phyloP scores from a whole-genome alignment of 495 filamentous ascomycete species.

The Chaetomium tenue region DNA sequence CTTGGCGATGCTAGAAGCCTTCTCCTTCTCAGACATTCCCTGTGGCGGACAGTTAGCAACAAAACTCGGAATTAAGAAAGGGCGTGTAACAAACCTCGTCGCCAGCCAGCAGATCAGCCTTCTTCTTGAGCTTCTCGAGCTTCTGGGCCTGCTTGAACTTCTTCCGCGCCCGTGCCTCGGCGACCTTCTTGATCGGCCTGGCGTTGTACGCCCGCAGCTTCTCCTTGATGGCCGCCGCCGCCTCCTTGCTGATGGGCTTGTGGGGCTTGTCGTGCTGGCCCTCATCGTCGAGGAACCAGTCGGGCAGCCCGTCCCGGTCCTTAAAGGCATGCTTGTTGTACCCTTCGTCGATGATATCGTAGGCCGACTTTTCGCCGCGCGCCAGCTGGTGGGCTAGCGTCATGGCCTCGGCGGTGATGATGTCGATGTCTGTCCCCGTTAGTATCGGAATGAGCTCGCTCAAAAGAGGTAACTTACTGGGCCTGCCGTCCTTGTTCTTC shows the following conservation, averaged over 20 bases:
- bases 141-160: constrained; percentile 90
- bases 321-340: constrained; percentile 93
- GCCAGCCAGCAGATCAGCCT: constrained; percentile 79
- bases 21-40: constrained; percentile 89
- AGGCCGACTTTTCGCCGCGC: constrained; percentile 71
- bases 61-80: neutral
- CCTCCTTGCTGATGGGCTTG: constrained; percentile 85
- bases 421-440: constrained; percentile 77
- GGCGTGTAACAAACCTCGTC: constrained; percentile 57
- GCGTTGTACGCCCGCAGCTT: constrained; percentile 93
- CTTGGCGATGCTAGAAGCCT: constrained; percentile 78
- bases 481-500: constrained; percentile 63
- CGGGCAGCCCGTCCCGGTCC: constrained; percentile 88
- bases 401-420: constrained; percentile 99
- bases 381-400: constrained; percentile 92
- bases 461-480: constrained; percentile 53
- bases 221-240: constrained; percentile 89
- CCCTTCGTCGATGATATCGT: constrained; percentile 80
- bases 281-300: constrained; percentile 98
- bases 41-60: constrained; percentile 10
- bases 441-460: constrained; percentile 27
- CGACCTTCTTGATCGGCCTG: constrained; percentile 98
- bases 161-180: constrained; percentile 92
- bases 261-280: constrained; percentile 74
- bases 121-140: constrained; percentile 92